Conservation (phyloP, 2,329 filamentous ascomycete species). For the Diplodia sapinea region DNA sequence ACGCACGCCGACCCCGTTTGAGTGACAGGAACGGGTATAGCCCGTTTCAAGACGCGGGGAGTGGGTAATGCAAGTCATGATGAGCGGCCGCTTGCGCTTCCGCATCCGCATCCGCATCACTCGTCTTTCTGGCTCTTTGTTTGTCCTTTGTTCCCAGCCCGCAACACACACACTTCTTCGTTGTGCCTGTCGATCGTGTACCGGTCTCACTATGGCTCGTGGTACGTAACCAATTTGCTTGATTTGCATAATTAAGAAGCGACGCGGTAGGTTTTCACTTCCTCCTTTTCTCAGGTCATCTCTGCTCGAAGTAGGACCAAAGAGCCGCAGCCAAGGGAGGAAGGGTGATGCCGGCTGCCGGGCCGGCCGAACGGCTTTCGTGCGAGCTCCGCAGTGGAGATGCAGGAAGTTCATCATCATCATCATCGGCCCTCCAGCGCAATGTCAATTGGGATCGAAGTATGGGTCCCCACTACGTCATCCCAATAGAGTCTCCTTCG, state of each 20-base stretch:
- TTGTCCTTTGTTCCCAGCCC: background rate
- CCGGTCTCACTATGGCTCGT: too few species aligned
- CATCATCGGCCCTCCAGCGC: background rate
- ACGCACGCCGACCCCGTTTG: background rate
- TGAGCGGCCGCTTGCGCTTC: background rate
- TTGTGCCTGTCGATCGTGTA: background rate
- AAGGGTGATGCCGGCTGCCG: background rate
- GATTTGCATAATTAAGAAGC: background rate
- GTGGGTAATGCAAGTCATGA: background rate
- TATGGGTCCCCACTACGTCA: background rate
- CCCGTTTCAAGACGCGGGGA: constrained; percentile 21
- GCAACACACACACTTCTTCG: background rate
- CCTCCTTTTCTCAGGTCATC: too few species aligned
- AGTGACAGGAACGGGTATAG: background rate
- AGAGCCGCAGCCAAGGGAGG: too few species aligned
- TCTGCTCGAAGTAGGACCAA: background rate
- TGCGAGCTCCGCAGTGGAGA: background rate
- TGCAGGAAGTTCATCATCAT: background rate
- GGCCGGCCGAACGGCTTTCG: background rate
- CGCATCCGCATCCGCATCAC: background rate
- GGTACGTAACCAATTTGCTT: too few species aligned
- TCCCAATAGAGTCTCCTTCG: background rate
- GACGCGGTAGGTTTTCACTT: too few species aligned
- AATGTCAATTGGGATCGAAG: background rate
- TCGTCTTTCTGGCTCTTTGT: background rate